Evolutionary conservation across 169 alveolate genomes (phyloP).

Genomic region (Plasmodium gaboni): DNA sequence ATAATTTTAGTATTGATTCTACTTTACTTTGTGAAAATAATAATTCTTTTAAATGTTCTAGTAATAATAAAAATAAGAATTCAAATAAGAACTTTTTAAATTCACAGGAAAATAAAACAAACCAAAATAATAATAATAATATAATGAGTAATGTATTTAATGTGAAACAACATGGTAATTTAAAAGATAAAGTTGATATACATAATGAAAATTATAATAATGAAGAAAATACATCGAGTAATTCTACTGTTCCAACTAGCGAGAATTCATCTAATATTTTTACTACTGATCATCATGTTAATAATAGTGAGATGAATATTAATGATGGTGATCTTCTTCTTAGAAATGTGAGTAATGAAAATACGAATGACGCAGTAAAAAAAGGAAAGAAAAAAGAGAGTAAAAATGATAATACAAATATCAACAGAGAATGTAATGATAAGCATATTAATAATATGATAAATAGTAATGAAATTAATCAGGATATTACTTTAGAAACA

Average conservation of each 20-base stretch:
- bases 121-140: neutral
- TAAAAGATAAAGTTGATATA: neutral
- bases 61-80: neutral
- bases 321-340: too few relatives aligned
- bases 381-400: neutral
- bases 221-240: neutral
- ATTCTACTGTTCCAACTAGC: too few relatives aligned
- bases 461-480: neutral
- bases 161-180: neutral
- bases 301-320: too few relatives aligned
- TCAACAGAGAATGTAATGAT: neutral
- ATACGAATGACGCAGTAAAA: neutral
- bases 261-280: too few relatives aligned
- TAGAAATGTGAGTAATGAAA: neutral
- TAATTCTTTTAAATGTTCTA: neutral
- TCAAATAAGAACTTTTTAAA: neutral
- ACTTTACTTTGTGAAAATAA: constrained; percentile 1
- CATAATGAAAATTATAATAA: neutral
- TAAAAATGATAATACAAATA: neutral
- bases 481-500: neutral
- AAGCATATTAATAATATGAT: neutral
- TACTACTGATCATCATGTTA: too few relatives aligned
- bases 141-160: neutral
- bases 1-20: neutral
- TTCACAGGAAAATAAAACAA: neutral